Evolutionary conservation across 2,329 filamentous ascomycete species (phyloP), one percentile per base, ranked within the genome.

Genomic region (Zalaria obscura): DNA sequence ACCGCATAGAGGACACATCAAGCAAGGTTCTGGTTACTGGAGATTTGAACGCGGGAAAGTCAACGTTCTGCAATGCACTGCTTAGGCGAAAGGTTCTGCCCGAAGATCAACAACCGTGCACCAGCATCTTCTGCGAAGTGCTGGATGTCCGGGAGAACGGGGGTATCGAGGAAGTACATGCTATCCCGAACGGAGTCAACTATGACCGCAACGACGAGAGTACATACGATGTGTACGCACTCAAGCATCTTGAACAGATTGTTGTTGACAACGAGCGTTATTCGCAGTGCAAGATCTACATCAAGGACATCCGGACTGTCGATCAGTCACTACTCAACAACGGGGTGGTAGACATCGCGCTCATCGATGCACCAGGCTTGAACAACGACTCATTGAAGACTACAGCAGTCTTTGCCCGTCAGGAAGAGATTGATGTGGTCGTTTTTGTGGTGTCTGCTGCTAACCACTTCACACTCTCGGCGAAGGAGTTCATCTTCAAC

Each of bases 371-470:
- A 0, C 91, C 91, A 2, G 91, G 91, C 27, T 70, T 98, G 40
- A 98, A 98, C 62, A 86, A 84, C 25, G 89, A 98, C 59, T 96
- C 89, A 1, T 78, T 94, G 36, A 93, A 96, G 66, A 98, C 91
- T 0, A 98, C 91, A 1, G 91, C 91, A 18, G 83, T 98, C 5
- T 98, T 98, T 60, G 91, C 91, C 25, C 75, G 91, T 43, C 91
- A 98, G 57, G 91, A 98, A 60, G 91, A 98, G 63, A 98, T 98
- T 48, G 91, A 98, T 53, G 91, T 98, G 0, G 91, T 98, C 1
- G 88, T 98, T 0, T 98, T 98, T 53, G 91, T 98, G 29, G 91
- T 98, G 4, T 95, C 88, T 7, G 91, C 91, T 2, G 87, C 89
- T 26, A 98, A 98, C 50, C 91, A 98, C 62, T 96, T 98, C 57